Conservation (phyloP, 1,284 basidiomycete genomes). For the Earliella scabrosa region DNA sequence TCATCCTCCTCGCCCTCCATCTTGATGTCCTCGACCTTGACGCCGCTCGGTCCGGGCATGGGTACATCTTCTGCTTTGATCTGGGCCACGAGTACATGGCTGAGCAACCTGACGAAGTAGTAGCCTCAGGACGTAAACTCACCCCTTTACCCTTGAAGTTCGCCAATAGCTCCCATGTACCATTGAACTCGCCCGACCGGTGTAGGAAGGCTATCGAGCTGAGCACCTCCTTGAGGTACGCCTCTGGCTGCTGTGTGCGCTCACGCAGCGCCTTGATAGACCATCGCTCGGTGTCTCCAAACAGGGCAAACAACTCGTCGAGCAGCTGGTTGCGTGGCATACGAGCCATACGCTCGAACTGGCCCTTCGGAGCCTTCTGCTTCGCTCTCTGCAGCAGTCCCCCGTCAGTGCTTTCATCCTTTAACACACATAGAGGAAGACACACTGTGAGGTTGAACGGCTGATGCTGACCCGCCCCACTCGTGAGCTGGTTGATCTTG, state of each 20-base stretch:
- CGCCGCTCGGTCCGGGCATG: conserved; percentile 41
- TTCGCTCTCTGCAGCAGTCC: conserved; percentile 67
- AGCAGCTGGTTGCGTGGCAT: conserved; percentile 90
- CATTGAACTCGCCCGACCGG: conserved; percentile 78
- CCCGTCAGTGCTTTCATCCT: too few relatives aligned
- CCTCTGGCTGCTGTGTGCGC: conserved; percentile 89
- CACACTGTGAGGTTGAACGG: conserved; percentile 65
- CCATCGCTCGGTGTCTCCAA: conserved; percentile 85
- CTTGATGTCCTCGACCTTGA: conserved; percentile 36
- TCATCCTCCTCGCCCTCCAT: conserved; percentile 42
- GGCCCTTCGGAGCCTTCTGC: conserved; percentile 65
- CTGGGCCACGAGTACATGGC: too few relatives aligned
- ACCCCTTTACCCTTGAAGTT: conserved; percentile 67
- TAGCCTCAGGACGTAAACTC: conserved; percentile 28
- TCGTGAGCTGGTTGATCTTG: conserved; percentile 63
- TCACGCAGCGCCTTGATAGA: conserved; percentile 80
- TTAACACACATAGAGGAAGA: too few relatives aligned
- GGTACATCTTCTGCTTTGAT: conserved; percentile 62
- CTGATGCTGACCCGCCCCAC: conserved; percentile 38
- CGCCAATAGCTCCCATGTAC: conserved; percentile 71
- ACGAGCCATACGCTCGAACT: conserved; percentile 87
- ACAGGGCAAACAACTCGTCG: conserved; percentile 83
- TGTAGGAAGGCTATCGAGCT: conserved; percentile 82
- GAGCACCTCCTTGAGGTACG: conserved; percentile 88
- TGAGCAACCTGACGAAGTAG: background rate